Base-by-base conservation (phyloP, 1,284 basidiomycete species). In the Salmacisia buchloeana region DNA sequence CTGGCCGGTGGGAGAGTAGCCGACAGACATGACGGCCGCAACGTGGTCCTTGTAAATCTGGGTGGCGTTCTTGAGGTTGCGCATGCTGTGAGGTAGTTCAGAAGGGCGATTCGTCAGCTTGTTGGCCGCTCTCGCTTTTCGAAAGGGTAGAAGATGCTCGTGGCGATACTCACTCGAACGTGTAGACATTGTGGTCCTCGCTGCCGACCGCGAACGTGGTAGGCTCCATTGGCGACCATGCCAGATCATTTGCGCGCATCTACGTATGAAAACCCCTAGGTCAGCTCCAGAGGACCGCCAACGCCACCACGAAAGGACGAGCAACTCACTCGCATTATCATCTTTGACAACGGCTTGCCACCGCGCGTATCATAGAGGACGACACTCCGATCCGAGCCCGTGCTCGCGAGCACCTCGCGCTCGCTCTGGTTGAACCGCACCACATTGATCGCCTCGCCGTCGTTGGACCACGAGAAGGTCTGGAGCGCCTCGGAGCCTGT, bases 11-110 rank as follows among this genome's bases (percentile, higher is more conserved):
- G 94, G 94, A 64, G 79, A 79, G 72, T 77, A 82, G 64, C 81
- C 80, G 59, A 77, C 73, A 6, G 76, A 79, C 80, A 82, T 80
- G 35, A 96, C 93, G 3, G 94, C 92, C 0, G 92, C 91, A 13
- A 97, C 94, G 80, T 99, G 96, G 0, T 88, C 93, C 81, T 97
- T 98, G 85, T 96, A 98, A 52, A 98, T 91, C 72, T 96, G 91
- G 2, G 88, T 91, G 1, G 96, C 93, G 0, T 85, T 84, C 10
- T 85, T 83, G 58, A 99, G 84, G 64, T 90, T 87, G 49, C 94
- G 87, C 67, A 98, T 90, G 78, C 62, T 68, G 45, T 21, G 34
- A 33, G 29, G 34, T n/a, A n/a, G 3, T 49, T 12, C 3, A 31
- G 29, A 52, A 43, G 25, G 29, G 27, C 13, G 36, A 54, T n/a